These are phyloP conservation scores for Cladosporium sp. DNA, from an alignment of 2,329 filamentous ascomycete species.

Conservation along the genomic window DNA sequence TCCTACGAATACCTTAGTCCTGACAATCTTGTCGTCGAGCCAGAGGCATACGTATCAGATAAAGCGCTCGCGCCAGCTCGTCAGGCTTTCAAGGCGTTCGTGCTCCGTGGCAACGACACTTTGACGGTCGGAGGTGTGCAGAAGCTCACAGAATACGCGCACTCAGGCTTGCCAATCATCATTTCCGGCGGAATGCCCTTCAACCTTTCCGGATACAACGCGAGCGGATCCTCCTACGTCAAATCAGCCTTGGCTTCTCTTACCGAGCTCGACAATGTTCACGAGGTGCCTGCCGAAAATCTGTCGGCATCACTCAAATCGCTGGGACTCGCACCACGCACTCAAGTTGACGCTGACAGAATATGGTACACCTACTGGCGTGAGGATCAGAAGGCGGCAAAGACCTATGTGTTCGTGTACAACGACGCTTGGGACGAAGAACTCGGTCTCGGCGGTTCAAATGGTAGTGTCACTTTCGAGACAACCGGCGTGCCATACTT, in stretches of 20 bases:
- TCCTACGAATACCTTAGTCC: constrained; percentile 42
- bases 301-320: constrained; percentile 28
- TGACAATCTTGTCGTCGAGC: constrained; percentile 37
- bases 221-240: constrained; percentile 6
- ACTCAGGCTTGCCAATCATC: constrained; percentile 38
- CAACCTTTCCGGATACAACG: constrained; percentile 18
- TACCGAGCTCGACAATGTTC: constrained; percentile 30
- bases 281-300: constrained; percentile 27
- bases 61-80: constrained; percentile 34
- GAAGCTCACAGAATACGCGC: constrained; percentile 32
- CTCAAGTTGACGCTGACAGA: constrained; percentile 20
- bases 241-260: constrained; percentile 22
- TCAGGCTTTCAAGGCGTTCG: constrained; percentile 39
- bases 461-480: constrained; percentile 26
- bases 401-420: constrained; percentile 38
- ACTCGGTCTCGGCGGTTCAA: constrained; percentile 16
- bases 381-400: constrained; percentile 19
- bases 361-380: constrained; percentile 36
- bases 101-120: constrained; percentile 33
- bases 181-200: constrained; percentile 33
- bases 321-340: constrained; percentile 30
- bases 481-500: constrained; percentile 31
- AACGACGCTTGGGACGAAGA: constrained; percentile 30
- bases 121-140: constrained; percentile 32
- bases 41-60: constrained; percentile 33